A percentile compares a stretch with the other conserved stretches of the same genome.
Evolutionary conservation across 768 basidiomycete species (phyloP).

Genomic region (Podaxis sp.): DNA sequence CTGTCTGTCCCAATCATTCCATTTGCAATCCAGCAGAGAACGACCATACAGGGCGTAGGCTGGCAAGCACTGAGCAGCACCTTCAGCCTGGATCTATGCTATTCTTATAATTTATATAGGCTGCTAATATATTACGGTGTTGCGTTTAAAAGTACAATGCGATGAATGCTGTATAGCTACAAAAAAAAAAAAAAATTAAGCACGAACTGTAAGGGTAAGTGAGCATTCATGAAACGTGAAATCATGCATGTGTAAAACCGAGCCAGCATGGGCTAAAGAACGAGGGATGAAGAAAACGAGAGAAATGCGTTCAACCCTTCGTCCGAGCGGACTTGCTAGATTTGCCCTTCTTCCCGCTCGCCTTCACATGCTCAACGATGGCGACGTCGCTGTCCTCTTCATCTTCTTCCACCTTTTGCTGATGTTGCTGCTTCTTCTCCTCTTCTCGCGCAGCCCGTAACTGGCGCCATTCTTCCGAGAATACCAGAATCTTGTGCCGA

Average conservation of each 20-base stretch:
- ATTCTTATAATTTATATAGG: conserved; percentile 4
- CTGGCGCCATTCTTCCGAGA: conserved; percentile 58
- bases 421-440: conserved; percentile 37
- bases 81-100: background rate
- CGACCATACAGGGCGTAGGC: background rate
- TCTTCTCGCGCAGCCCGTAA: conserved; percentile 40
- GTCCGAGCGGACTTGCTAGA: conserved; percentile 10
- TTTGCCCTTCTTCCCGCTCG: conserved; percentile 17
- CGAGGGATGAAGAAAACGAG: background rate
- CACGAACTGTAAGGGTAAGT: background rate
- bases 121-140: conserved; percentile 10
- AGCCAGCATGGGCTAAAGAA: background rate
- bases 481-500: conserved; percentile 34
- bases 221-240: background rate
- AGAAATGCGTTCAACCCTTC: conserved; percentile 3
- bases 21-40: background rate
- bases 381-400: conserved; percentile 41
- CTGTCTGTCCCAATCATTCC: background rate
- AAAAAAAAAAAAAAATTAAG: conserved; percentile 1
- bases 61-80: background rate
- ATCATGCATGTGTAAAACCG: background rate
- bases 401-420: conserved; percentile 29
- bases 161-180: conserved; percentile 14
- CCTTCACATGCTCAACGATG: conserved; percentile 32
- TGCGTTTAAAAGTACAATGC: conserved; percentile 14